Evolutionary conservation across 169 alveolate genomes (phyloP).

Genomic region (Plasmodium vinckei): DNA sequence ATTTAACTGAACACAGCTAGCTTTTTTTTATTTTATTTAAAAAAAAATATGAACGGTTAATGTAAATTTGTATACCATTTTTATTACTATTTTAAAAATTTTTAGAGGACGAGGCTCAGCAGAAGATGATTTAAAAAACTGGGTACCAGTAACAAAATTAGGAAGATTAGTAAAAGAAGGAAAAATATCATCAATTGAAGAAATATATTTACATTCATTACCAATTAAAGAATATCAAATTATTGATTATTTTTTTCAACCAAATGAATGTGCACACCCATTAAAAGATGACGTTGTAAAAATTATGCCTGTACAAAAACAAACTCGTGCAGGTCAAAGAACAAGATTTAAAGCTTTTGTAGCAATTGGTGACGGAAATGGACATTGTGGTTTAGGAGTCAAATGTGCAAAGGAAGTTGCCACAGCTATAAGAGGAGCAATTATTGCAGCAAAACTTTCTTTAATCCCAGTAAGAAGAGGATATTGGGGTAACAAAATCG

Average conservation of each 20-base stretch:
- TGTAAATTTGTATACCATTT: not conserved
- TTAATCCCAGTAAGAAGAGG: conserved; percentile 99
- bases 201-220: conserved; percentile 98
- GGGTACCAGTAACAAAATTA: conserved; percentile 99
- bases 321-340: conserved; percentile 99
- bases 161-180: conserved; percentile 99
- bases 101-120: conserved; percentile 90
- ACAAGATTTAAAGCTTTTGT: conserved; percentile 99
- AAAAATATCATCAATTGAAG: conserved; percentile 96
- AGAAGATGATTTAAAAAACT: conserved; percentile 96
- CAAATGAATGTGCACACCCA: conserved; percentile 88
- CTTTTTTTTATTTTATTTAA: too few species aligned
- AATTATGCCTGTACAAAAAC: conserved; percentile 99
- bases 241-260: conserved; percentile 94
- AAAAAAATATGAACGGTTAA: too few species aligned
- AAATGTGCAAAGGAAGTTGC: conserved; percentile 99
- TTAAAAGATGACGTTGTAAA: conserved; percentile 99
- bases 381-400: conserved; percentile 98
- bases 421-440: conserved; percentile 99
- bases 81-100: conserved; percentile 4
- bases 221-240: conserved; percentile 99
- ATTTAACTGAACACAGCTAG: not conserved
- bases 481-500: conserved; percentile 99
- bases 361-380: conserved; percentile 98
- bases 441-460: conserved; percentile 98